These are phyloP conservation scores for Sideroxylon spinosum DNA, from an alignment of 179 eudicot species.

Conservation along the genomic window DNA sequence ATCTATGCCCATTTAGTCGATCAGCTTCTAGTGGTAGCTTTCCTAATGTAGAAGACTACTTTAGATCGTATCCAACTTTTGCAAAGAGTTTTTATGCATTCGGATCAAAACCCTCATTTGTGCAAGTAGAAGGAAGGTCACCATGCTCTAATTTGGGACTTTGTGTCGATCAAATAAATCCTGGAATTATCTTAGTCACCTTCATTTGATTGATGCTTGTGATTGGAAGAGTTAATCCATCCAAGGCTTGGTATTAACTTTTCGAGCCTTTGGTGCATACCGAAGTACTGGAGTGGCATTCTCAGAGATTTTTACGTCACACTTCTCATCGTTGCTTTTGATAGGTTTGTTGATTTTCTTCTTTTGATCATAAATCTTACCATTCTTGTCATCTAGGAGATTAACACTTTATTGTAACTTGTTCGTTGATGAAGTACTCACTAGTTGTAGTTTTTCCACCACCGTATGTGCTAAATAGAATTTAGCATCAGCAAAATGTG, in stretches of 20 bases:
- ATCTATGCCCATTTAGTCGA: not conserved
- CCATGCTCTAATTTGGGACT: not conserved
- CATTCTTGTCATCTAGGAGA: no score
- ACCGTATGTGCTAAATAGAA: no score
- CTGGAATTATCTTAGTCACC: not conserved
- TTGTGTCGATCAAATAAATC: not conserved
- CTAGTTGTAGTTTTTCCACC: no score
- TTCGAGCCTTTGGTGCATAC: not conserved
- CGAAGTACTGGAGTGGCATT: not conserved
- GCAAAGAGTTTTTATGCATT: not conserved
- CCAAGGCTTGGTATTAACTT: not conserved
- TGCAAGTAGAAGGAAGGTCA: not conserved
- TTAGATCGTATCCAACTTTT: not conserved
- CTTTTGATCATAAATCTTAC: not conserved
- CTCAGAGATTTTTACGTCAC: not conserved
- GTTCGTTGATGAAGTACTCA: no score
- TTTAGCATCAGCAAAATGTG: no score
- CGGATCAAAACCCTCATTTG: not conserved
- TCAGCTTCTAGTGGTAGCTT: not conserved
- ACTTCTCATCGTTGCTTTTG: not conserved
- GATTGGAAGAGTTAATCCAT: not conserved
- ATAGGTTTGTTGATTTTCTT: no score
- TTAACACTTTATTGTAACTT: no score
- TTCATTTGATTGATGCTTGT: not conserved
- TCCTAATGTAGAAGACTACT: not conserved